These are phyloP conservation scores for Arthrobotrys iridis DNA, from an alignment of 2,329 filamentous ascomycete species.

Conservation along the genomic window DNA sequence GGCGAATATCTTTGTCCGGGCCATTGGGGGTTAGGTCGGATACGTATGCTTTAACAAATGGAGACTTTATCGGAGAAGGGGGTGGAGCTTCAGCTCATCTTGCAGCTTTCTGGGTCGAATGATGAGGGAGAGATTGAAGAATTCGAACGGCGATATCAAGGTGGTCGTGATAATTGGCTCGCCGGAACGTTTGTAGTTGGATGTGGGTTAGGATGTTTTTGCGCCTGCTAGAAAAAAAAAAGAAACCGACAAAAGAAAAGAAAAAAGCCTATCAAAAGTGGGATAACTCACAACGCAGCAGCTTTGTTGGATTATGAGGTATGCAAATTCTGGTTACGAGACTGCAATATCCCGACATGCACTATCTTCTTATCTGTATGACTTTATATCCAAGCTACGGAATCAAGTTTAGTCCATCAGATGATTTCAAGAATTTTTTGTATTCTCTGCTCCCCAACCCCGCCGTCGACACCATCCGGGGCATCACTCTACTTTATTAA, in stretches of 20 bases:
- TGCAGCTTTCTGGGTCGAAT: background rate
- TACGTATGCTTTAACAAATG: no score
- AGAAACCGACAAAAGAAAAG: no score
- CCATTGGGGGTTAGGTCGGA: slow-evolving; percentile 36
- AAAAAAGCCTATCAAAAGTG: no score
- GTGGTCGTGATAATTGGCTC: slow-evolving; percentile 6
- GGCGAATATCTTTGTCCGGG: slow-evolving; percentile 33
- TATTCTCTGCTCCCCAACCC: background rate
- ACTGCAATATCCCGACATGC: no score
- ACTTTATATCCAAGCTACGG: no score
- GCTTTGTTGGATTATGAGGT: slow-evolving; percentile 8
- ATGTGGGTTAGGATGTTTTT: background rate
- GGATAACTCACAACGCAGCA: background rate
- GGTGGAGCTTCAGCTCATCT: slow-evolving; percentile 38
- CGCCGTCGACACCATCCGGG: background rate
- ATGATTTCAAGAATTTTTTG: slow-evolving; percentile 2
- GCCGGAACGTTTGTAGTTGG: background rate
- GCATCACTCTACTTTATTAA: background rate
- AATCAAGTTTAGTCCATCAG: no score
- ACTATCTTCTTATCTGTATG: no score
- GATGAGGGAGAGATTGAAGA: background rate
- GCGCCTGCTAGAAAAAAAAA: no score
- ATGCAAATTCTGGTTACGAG: background rate
- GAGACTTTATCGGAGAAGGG: background rate
- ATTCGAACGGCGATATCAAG: background rate